Percentiles rank a stretch among this genome's conserved stretches.
phyloP scores from a whole-genome alignment of 495 filamentous ascomycete species.

The Penicillium tannophilum region DNA sequence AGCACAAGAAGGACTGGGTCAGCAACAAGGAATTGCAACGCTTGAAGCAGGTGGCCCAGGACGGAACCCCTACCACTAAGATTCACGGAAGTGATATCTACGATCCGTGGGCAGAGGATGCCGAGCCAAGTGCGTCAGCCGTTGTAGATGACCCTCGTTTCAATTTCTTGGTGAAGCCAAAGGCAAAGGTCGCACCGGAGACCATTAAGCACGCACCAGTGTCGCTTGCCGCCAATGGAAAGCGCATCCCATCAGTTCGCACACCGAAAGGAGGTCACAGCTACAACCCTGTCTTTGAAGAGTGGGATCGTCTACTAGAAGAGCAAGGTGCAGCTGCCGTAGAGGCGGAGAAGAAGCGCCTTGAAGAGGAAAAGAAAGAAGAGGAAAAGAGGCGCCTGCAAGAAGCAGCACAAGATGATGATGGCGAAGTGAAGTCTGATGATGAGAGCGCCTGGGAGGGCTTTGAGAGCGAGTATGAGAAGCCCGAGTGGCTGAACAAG shows the following conservation, averaged over 20 bases:
- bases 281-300: conserved; percentile 86
- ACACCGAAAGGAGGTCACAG: conserved; percentile 79
- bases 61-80: conserved; percentile 61
- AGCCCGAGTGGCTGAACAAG: conserved; percentile 61
- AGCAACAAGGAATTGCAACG: conserved; percentile 77
- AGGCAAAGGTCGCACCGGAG: conserved; percentile 68
- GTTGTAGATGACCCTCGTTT: conserved; percentile 50
- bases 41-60: conserved; percentile 74
- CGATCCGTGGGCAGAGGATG: conserved; percentile 74
- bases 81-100: conserved; percentile 56
- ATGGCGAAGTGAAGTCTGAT: conserved; percentile 71
- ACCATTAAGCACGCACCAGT: conserved; percentile 77
- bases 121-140: conserved; percentile 32
- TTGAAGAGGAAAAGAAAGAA: conserved; percentile 67
- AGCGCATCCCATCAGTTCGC: conserved; percentile 72
- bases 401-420: conserved; percentile 64
- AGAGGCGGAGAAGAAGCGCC: conserved; percentile 74
- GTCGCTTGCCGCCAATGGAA: conserved; percentile 77
- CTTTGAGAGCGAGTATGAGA: conserved; percentile 70
- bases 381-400: conserved; percentile 50
- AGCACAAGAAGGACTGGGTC: conserved; percentile 71
- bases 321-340: conserved; percentile 77
- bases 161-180: conserved; percentile 63
- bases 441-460: conserved; percentile 90
- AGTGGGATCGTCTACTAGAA: conserved; percentile 75